These are phyloP conservation scores for Tolypocladium tropicale DNA, from an alignment of 2,329 filamentous ascomycete genomes.

Conservation along the genomic window DNA sequence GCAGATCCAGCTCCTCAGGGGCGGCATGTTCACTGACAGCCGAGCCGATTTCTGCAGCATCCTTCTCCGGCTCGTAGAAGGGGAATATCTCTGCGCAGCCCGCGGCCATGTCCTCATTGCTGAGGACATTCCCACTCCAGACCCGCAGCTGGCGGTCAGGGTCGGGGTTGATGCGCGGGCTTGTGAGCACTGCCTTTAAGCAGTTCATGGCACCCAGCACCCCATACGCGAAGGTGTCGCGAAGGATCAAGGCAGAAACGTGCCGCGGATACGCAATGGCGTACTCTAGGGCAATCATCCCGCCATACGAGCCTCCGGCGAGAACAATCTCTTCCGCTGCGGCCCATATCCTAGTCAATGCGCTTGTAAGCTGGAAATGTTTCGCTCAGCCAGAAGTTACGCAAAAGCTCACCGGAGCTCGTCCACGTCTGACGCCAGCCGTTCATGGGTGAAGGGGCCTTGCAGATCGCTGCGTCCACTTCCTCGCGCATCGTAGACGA, in stretches of 20 bases:
- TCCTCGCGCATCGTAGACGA: constrained; percentile 13
- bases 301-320: constrained; percentile 14
- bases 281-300: constrained; percentile 11
- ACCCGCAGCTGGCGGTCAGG: constrained; percentile 8
- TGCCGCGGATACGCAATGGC: constrained; percentile 9
- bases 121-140: constrained; percentile 8
- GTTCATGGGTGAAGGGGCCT: constrained; percentile 11
- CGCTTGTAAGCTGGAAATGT: no score
- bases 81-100: constrained; percentile 8
- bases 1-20: constrained; percentile 4
- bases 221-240: constrained; percentile 12
- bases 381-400: no score
- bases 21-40: no score
- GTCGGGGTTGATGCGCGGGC: constrained; percentile 7
- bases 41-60: no score
- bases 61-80: constrained; percentile 9
- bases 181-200: constrained; percentile 6
- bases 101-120: constrained; percentile 9
- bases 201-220: constrained; percentile 4
- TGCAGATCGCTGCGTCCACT: constrained; percentile 13
- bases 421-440: constrained; percentile 14
- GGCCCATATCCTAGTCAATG: constrained; percentile 8
- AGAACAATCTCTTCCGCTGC: constrained; percentile 10
- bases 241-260: constrained; percentile 11
- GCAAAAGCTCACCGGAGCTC: constrained; percentile 10